Base-by-base conservation (phyloP, 345 rosid genomes). In the Trapa bicornis region DNA sequence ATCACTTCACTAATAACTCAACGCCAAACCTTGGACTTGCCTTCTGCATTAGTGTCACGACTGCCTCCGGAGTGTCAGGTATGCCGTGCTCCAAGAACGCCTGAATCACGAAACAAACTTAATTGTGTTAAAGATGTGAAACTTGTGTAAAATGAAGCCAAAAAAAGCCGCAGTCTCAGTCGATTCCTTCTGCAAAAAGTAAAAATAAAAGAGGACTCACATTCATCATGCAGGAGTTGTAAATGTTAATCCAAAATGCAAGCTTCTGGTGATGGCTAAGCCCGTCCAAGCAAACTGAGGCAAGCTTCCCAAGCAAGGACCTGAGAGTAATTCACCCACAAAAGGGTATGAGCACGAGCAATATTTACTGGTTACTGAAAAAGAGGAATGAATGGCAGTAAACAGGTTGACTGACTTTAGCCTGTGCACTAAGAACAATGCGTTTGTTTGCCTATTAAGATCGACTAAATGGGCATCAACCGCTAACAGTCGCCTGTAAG, bases 161-260 rank as follows among this genome's bases (percentile, higher is more conserved):
- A 43, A 64, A 4, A 13, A 16, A 43, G n/a, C 1, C 13, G 32
- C 29, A 22, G 29, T 22, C 29, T 22, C 29, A 22, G 29, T 22
- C 29, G 29, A 22, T 22, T 22, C 29, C 29, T 22, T 22, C 29
- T 22, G 29, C 29, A 22, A 22, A 22, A 22, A 22, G 29, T 22
- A 22, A 22, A 22, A 22, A 22, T 22, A 22, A 53, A 33, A 50
- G 71, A 73, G 39, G 45, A 37, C 89, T 85, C 74, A 90, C 99
- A 83, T 91, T 89, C 81, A 94, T 85, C 62, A 89, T 79, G 66
- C 95, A 91, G 3, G 95, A 86, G 71, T 91, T 94, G 73, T 89
- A 94, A 37, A 78, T 85, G 79, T 93, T 93, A 69, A 93, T 88
- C 98, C 96, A 93, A 75, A 93, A 93, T 43, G 98, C 98, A 47